Evolutionary conservation across 1,284 basidiomycete genomes (phyloP).

Genomic region (Anthracocystis setariae): DNA sequence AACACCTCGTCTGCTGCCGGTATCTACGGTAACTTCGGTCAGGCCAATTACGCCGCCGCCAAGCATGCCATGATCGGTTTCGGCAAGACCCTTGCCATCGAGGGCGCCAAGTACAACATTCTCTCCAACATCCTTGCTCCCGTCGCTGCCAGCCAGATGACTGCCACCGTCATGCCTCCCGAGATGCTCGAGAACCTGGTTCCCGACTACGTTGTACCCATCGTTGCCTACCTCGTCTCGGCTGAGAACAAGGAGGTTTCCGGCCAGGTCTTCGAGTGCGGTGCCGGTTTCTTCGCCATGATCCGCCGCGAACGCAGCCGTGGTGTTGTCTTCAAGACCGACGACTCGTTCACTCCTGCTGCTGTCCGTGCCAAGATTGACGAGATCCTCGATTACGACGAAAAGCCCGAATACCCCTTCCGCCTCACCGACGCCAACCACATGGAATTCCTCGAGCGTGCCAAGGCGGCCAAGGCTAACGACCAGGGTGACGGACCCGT

Average conservation of each 20-base stretch:
- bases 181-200: conserved; percentile 92
- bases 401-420: conserved; percentile 77
- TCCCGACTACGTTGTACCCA: conserved; percentile 92
- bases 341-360: conserved; percentile 89
- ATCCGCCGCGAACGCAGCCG: conserved; percentile 92
- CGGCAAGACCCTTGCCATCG: conserved; percentile 84
- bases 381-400: conserved; percentile 83
- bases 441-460: conserved; percentile 76
- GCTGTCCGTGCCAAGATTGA: conserved; percentile 72
- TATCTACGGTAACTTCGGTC: conserved; percentile 87
- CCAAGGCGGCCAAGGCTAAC: conserved; percentile 78
- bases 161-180: conserved; percentile 93
- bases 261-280: conserved; percentile 91
- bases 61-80: conserved; percentile 72
- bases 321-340: conserved; percentile 87
- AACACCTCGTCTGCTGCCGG: conserved; percentile 68
- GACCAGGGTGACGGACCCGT: conserved; percentile 76
- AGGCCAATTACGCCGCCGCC: conserved; percentile 79
- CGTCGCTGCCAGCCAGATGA: conserved; percentile 92
- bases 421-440: conserved; percentile 74
- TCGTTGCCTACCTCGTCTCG: conserved; percentile 70
- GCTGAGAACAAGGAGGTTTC: conserved; percentile 73
- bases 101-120: conserved; percentile 94
- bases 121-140: conserved; percentile 88
- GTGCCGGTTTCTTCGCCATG: conserved; percentile 91